These are phyloP conservation scores for Aspergillus sclerotioniger DNA, from an alignment of 495 filamentous ascomycete species.

Conservation along the genomic window DNA sequence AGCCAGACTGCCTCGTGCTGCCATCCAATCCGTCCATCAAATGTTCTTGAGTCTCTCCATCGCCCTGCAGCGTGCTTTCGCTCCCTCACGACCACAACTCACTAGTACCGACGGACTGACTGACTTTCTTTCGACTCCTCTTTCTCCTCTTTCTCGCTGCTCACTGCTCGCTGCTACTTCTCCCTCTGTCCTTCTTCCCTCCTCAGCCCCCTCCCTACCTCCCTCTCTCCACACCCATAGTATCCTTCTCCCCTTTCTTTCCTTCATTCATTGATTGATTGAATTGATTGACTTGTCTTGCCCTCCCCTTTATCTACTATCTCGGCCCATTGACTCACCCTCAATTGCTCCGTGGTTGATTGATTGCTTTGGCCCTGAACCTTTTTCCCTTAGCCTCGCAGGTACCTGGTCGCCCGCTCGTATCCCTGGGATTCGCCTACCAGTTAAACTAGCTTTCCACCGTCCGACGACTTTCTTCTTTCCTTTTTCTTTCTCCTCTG, in stretches of 20 bases:
- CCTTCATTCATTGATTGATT: conserved; percentile 2
- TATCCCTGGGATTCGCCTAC: conserved; percentile 15
- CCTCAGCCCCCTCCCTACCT: conserved; percentile 18
- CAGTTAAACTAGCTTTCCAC: conserved; percentile 12
- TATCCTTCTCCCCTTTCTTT: conserved; percentile 7
- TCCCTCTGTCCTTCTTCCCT: conserved; percentile 16
- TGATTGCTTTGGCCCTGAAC: conserved; percentile 15
- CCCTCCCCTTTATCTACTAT: conserved; percentile 10
- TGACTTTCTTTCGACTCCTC: conserved; percentile 5
- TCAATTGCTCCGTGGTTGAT: conserved; percentile 29
- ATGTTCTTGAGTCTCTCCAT: background rate
- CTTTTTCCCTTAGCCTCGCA: conserved; percentile 17
- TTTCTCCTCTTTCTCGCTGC: conserved; percentile 21
- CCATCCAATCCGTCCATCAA: conserved; percentile 8
- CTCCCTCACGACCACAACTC: background rate
- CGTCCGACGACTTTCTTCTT: conserved; percentile 6
- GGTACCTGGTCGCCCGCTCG: conserved; percentile 13
- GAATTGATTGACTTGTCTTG: too few relatives aligned
- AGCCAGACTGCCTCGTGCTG: conserved; percentile 5
- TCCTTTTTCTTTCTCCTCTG: background rate
- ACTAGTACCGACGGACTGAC: background rate
- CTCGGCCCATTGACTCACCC: conserved; percentile 17
- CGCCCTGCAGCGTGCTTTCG: background rate
- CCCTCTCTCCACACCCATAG: conserved; percentile 8
- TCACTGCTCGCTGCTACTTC: conserved; percentile 16